phyloP scores from a whole-genome alignment of 441 rosid genomes.

The Populus hybrid region DNA sequence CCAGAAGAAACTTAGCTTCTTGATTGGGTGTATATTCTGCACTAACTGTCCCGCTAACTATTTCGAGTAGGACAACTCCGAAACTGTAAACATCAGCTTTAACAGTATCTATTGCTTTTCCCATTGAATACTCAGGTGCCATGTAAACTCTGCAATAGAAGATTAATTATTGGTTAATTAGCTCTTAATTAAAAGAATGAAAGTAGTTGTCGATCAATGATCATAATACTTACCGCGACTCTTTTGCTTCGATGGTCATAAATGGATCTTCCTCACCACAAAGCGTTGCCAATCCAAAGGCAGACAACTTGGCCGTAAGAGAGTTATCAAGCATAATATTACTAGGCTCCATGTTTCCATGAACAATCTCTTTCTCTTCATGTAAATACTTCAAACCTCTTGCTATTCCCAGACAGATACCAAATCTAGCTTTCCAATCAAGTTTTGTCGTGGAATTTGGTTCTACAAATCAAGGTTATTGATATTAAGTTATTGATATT shows the following conservation, averaged over 20 bases:
- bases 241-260: background rate
- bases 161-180: no score
- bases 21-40: background rate
- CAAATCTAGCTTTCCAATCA: background rate
- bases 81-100: conserved; percentile 26
- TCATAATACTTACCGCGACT: background rate
- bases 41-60: conserved; percentile 9
- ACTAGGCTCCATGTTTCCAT: background rate
- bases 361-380: background rate
- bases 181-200: no score
- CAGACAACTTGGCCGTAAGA: background rate
- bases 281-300: background rate
- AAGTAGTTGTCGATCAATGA: no score
- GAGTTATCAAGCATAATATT: background rate
- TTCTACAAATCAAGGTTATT: no score
- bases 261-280: background rate
- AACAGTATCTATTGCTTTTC: background rate
- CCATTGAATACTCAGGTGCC: conserved; percentile 21
- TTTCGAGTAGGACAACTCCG: background rate
- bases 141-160: background rate
- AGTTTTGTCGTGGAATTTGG: no score
- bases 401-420: conserved; percentile 2
- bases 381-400: background rate
- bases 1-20: conserved; percentile 13
- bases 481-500: no score